Percentiles rank a stretch among this genome's conserved stretches.
Conservation (phyloP, 768 basidiomycete genomes). For the Lactarius tabidus region DNA sequence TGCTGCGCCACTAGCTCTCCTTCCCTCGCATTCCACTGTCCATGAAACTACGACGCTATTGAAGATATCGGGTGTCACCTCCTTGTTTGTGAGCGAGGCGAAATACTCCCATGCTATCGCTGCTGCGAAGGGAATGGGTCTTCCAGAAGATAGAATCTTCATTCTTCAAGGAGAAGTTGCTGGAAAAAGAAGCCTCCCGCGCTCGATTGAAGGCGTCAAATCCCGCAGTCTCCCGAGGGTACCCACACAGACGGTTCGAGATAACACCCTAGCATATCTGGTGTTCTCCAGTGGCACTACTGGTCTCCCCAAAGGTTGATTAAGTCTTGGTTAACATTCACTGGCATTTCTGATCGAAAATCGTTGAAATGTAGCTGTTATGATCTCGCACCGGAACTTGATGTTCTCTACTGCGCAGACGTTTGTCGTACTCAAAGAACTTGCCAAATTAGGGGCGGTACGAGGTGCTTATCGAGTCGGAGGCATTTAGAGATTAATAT, state of each 20-base stretch:
- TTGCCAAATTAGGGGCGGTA: slow-evolving; percentile 39
- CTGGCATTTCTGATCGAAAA: not conserved
- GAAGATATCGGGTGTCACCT: slow-evolving; percentile 45
- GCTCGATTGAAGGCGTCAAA: slow-evolving; percentile 42
- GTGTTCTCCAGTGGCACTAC: slow-evolving; percentile 77
- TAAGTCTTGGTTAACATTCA: not conserved
- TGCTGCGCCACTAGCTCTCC: slow-evolving; percentile 49
- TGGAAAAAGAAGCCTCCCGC: slow-evolving; percentile 42
- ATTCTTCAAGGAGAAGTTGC: slow-evolving; percentile 42
- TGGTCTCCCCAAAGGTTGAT: slow-evolving; percentile 65
- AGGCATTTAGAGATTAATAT: not conserved
- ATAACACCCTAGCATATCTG: slow-evolving; percentile 61
- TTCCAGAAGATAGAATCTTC: slow-evolving; percentile 43
- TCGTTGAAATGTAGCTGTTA: slow-evolving; percentile 46
- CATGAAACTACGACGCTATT: slow-evolving; percentile 53
- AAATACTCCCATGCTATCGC: slow-evolving; percentile 42
- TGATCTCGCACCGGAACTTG: slow-evolving; percentile 66
- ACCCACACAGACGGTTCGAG: slow-evolving; percentile 42
- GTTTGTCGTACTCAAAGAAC: slow-evolving; percentile 35
- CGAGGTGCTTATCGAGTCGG: slow-evolving; percentile 18
- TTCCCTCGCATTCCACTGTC: slow-evolving; percentile 52
- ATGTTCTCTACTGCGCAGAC: slow-evolving; percentile 33
- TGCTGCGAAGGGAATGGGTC: slow-evolving; percentile 34
- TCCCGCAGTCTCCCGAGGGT: slow-evolving; percentile 38
- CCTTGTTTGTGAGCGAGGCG: slow-evolving; percentile 49